Evolutionary conservation across 2,329 filamentous ascomycete species (phyloP), one percentile per base, ranked within the genome.

Genomic region (Emmonsia crescens): DNA sequence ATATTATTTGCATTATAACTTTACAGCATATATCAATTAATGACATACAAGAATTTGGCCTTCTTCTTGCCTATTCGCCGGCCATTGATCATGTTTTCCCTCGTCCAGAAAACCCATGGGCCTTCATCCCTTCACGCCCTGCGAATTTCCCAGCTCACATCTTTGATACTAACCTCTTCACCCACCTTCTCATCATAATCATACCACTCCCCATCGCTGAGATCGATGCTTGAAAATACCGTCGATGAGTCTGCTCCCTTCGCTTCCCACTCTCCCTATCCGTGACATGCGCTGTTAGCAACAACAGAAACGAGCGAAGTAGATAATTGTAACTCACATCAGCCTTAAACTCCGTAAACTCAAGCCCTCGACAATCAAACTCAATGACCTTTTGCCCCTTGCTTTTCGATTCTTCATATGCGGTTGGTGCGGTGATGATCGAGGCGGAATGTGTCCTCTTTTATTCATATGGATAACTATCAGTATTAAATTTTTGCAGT

Each of bases 141-240:
- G 66, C 84, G 82, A 67, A 99, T 88, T 67, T 91, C 87, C 91
- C 91, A 99, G 64, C 84, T 89, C 61, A 96, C 75, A 36, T 94
- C 89, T 73, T 91, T 93, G 73, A 96, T 91, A 74, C 89, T 94
- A 55, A 96, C 92, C 75, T 97, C 92, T 57, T 96, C 90, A 0
- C 87, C 83, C 0, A 89, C 83, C 79, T 97, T 96, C 77, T 97
- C 92, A 68, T 97, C 92, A 70, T 97, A 99, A 69, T 97, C 93
- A 75, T 89, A 99, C 94, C 94, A 99, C 69, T 99, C 94, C 31
- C 89, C 93, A 33, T 99, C 94, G 0, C 80, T 79, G 61, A 99
- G 77, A 67, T 97, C 92, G 60, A 97, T 89, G 5, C 77, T 85
- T 0, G 84, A 81, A 71, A 99, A 99, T 69, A 90, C 89, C 48